Evolutionary conservation across 2,329 filamentous ascomycete species (phyloP).

Genomic region (Mycogone perniciosa): DNA sequence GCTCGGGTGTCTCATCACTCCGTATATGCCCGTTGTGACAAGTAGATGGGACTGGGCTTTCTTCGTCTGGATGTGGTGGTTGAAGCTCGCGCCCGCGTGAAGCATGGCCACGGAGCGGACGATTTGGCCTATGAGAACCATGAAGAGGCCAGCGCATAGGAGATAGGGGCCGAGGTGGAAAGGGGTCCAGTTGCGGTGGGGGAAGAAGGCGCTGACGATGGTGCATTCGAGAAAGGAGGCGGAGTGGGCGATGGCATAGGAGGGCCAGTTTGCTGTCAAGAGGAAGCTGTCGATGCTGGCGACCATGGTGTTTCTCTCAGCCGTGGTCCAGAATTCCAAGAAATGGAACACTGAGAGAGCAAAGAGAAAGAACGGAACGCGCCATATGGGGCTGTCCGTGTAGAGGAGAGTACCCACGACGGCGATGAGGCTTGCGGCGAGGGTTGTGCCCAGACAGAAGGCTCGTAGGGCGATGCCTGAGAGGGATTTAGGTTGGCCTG

Average conservation of each 20-base stretch:
- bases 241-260: conserved; percentile 77
- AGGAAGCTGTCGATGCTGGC: conserved; percentile 74
- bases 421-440: conserved; percentile 31
- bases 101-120: conserved; percentile 81
- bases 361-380: conserved; percentile 59
- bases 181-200: conserved; percentile 41
- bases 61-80: conserved; percentile 72
- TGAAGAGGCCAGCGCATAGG: conserved; percentile 50
- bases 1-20: conserved; percentile 70
- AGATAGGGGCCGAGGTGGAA: conserved; percentile 36
- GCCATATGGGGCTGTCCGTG: conserved; percentile 48
- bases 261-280: conserved; percentile 74
- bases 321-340: conserved; percentile 90
- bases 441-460: conserved; percentile 44
- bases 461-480: conserved; percentile 53
- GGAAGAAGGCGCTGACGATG: conserved; percentile 51
- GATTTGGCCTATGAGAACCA: conserved; percentile 65
- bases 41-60: conserved; percentile 65
- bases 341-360: conserved; percentile 83
- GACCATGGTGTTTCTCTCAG: conserved; percentile 69
- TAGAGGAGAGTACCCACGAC: conserved; percentile 28
- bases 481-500: conserved; percentile 49
- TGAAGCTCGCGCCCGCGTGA: conserved; percentile 85
- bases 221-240: conserved; percentile 69
- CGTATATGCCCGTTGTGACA: conserved; percentile 79